Base-by-base conservation (phyloP, 768 basidiomycete genomes). In the Boletales sp. region DNA sequence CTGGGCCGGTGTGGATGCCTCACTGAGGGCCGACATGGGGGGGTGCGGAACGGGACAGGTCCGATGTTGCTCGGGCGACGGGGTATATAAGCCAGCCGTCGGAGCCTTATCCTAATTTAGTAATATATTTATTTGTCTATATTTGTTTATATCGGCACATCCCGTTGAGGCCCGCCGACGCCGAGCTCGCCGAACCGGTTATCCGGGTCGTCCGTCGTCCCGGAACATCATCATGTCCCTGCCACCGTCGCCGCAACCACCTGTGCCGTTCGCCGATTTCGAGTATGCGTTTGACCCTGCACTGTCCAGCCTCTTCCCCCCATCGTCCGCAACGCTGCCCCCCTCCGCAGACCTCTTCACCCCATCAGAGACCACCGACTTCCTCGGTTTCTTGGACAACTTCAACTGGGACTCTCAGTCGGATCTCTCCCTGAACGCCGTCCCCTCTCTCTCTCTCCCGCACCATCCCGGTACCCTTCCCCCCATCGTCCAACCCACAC, bases 331-430 rank as follows among this genome's bases (percentile, higher is more conserved):
- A 0, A 80, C 86, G 0, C 64, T 87, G 0, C 86, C 86, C 0
- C 72, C 87, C 0, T 86, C 87, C 8, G 82, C 86, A 21, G 86
- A 86, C 63, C 82, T 92, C 56, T 87, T 92, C 67, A 86, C 88
- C 9, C 74, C 81, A 0, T 77, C 83, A 53, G 90, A 92, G 69
- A 86, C 86, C 6, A 86, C 83, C 0, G 83, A 89, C 67, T 73
- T 92, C 46, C 76, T 90, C 53, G 84, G 85, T 49, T 92, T 92
- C 65, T 80, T 92, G 64, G 88, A 91, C 69, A 84, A 83, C 67
- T 88, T 90, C 60, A 78, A 74, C 59, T 84, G 82, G 82, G 84
- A 87, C 48, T 72, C 81, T 51, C 74, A 77, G 25, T 56, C 73
- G 2, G 75, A 76, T n/a, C 64, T 65, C 25, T 13, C 55, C 15